Evolutionary conservation across 768 basidiomycete species (phyloP).

Genomic region (Exsudoporus frostii): DNA sequence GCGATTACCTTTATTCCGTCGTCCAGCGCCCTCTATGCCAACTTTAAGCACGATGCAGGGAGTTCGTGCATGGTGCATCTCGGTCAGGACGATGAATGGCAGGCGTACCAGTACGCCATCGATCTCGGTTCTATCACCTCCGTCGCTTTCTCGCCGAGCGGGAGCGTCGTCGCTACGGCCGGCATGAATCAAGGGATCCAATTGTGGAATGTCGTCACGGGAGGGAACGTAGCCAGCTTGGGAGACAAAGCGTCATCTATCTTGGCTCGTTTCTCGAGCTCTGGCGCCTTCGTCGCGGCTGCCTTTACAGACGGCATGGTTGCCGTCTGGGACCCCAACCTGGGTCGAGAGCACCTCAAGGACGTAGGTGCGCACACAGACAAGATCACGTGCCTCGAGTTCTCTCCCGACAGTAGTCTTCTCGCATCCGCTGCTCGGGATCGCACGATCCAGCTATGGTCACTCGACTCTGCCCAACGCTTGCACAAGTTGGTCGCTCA

Average conservation of each 20-base stretch:
- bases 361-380: conserved; percentile 3
- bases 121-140: conserved; percentile 4
- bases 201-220: conserved; percentile 14
- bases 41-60: conserved; percentile 12
- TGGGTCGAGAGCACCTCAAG: conserved; percentile 11
- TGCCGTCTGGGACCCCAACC: conserved; percentile 12
- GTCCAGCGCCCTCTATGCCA: conserved; percentile 5
- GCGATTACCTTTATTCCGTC: conserved; percentile 8
- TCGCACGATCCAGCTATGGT: conserved; percentile 16
- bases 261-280: conserved; percentile 8
- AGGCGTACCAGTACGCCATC: conserved; percentile 4
- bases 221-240: conserved; percentile 11
- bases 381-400: conserved; percentile 9
- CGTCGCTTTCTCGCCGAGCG: conserved; percentile 13
- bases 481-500: conserved; percentile 8
- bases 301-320: conserved; percentile 7
- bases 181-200: conserved; percentile 10
- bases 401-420: conserved; percentile 2
- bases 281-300: conserved; percentile 11
- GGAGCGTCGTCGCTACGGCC: conserved; percentile 8
- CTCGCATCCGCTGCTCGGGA: conserved; percentile 14
- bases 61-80: background rate
- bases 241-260: conserved; percentile 6
- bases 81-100: conserved; percentile 1
- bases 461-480: conserved; percentile 1